Evolutionary conservation across 1,284 basidiomycete species (phyloP).

Genomic region (Malassezia furfur): DNA sequence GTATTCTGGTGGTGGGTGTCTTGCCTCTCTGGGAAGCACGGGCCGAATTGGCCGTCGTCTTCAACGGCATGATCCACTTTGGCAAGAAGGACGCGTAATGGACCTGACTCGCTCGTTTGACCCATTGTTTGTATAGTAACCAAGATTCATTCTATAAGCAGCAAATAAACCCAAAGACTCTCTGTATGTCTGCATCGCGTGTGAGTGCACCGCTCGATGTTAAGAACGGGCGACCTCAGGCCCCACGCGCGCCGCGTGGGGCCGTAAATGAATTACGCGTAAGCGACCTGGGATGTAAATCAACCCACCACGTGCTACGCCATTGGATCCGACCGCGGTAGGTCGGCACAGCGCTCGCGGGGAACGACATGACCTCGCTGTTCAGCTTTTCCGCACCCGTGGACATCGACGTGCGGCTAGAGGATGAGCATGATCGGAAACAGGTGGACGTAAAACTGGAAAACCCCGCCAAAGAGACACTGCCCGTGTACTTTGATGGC

Average conservation of each 20-base stretch:
- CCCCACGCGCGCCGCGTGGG: too few species aligned
- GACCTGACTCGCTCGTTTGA: too few species aligned
- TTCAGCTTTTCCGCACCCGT: slow-evolving; percentile 78
- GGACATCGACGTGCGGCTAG: slow-evolving; percentile 79
- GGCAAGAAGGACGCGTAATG: slow-evolving; percentile 1
- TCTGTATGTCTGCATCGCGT: too few species aligned
- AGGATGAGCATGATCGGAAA: slow-evolving; percentile 70
- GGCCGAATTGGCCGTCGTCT: background rate
- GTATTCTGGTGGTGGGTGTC: slow-evolving; percentile 60
- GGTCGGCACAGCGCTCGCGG: background rate
- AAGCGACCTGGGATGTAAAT: background rate
- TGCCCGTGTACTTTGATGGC: slow-evolving; percentile 90
- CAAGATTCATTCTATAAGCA: too few species aligned
- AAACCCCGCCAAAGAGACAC: slow-evolving; percentile 68
- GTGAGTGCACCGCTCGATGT: too few species aligned
- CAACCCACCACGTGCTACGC: background rate
- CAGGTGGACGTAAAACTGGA: slow-evolving; percentile 58
- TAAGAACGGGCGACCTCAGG: too few species aligned
- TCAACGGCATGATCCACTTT: slow-evolving; percentile 42
- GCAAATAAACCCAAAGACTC: too few species aligned
- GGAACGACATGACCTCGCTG: slow-evolving; percentile 65
- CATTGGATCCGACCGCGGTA: background rate
- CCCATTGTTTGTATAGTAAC: too few species aligned
- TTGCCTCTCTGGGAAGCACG: slow-evolving; percentile 77
- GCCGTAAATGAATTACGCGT: too few species aligned